phyloP scores from a whole-genome alignment of 164 flowering plant species.

The Nymphaea colorata region DNA sequence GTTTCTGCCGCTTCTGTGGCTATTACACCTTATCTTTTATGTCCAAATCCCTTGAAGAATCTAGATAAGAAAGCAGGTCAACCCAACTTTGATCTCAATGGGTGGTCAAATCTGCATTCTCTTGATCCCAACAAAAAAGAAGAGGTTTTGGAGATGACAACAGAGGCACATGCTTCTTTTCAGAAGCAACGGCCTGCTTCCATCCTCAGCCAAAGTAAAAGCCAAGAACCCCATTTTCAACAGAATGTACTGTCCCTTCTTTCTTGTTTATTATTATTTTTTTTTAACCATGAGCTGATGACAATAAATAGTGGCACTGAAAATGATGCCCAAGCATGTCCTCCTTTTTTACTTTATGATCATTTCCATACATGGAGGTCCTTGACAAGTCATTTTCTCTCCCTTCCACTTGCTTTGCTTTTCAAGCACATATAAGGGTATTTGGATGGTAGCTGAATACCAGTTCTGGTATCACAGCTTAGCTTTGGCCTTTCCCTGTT shows the following conservation, averaged over 20 bases:
- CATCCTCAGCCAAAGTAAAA: background rate
- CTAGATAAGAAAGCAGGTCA: no score
- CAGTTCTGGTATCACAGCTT: no score
- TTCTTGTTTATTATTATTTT: no score
- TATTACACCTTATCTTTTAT: no score
- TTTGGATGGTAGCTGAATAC: background rate
- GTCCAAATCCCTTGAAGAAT: no score
- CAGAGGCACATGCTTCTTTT: background rate
- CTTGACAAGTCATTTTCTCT: background rate
- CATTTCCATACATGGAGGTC: background rate
- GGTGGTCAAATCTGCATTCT: background rate
- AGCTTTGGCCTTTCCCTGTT: no score
- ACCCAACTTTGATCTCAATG: no score
- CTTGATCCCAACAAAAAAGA: background rate
- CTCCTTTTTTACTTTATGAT: background rate
- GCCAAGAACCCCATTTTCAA: background rate
- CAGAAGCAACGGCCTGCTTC: background rate
- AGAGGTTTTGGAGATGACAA: background rate
- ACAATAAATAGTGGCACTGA: background rate
- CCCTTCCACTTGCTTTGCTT: background rate
- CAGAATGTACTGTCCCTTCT: background rate
- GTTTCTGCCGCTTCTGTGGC: no score
- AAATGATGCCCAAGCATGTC: background rate
- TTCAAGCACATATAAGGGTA: background rate
- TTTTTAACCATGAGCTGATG: background rate